Evolutionary conservation across 2,329 filamentous ascomycete species (phyloP), one percentile per base, ranked within the genome.

Genomic region (Trichoderma sp.): DNA sequence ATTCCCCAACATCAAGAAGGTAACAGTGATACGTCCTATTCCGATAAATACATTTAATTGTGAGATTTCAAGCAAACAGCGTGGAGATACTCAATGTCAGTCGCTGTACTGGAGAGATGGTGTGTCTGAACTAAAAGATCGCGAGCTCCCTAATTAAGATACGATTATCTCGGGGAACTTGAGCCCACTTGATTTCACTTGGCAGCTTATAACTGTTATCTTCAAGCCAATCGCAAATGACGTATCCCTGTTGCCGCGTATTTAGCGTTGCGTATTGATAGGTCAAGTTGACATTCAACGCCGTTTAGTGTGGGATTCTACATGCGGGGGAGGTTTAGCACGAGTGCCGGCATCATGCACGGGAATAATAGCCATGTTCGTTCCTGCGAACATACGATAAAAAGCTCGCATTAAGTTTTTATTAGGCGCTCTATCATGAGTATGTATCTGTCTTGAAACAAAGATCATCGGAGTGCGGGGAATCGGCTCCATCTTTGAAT

Each of bases 151-250:
- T 24, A 16, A 49, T 62, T 2, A 19, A 62, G 59, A 43, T n/a
- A 62, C 33, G 59, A 62, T 62, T 43, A 21, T 35, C 59, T 62
- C 49, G 61, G 52, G 49, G 33, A 40, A 43, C 61, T 64, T 55
- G 24, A 7, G 24, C 13, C 24, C 27, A 27, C 24, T 31, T 19
- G 19, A 10, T 21, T 21, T 31, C 8, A 21, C 24, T 31, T 64
- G 27, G 61, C 61, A 52, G 61, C 61, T 56, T 24, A 29, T 55
- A 35, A 19, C 19, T 56, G 33, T n/a, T 43, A 31, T 31, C 24
- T 55, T 21, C 40, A 43, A 27, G 16, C 16, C 14, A 29, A 64
- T 13, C 33, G 40, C 16, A 29, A 21, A 14, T 64, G 61, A 56
- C 61, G 61, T 56, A 31, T 64, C 33, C 52, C 49, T 64, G 61